Evolutionary conservation across 2,329 filamentous ascomycete genomes (phyloP).

Genomic region (Claviceps fusiformis): DNA sequence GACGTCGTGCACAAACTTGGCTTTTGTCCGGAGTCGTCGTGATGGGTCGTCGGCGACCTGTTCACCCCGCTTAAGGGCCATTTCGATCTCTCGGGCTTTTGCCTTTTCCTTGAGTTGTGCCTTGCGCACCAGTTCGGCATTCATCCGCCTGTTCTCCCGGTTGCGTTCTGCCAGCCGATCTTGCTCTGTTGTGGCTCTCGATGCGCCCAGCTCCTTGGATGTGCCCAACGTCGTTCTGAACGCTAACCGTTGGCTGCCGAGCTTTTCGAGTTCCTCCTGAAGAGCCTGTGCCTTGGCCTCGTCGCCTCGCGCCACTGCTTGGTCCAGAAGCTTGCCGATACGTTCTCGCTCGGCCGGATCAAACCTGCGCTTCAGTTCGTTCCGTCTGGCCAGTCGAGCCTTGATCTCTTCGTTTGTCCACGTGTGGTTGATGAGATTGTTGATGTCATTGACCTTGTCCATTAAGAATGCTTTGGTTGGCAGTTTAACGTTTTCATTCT

Average conservation of each 20-base stretch:
- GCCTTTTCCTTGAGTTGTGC: conserved; percentile 74
- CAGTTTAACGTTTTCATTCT: conserved; percentile 56
- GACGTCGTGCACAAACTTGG: conserved; percentile 54
- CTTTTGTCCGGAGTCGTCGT: conserved; percentile 50
- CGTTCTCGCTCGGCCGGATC: conserved; percentile 55
- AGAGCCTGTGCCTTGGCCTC: conserved; percentile 39
- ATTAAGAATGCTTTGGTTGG: conserved; percentile 59
- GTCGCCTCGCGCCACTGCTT: conserved; percentile 52
- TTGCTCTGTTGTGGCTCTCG: conserved; percentile 49
- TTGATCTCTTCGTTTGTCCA: conserved; percentile 78
- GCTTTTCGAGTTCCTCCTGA: conserved; percentile 46
- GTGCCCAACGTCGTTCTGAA: conserved; percentile 51
- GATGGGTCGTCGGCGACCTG: conserved; percentile 43
- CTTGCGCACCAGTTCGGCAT: conserved; percentile 80
- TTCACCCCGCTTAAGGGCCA: conserved; percentile 50
- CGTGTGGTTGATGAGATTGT: conserved; percentile 59
- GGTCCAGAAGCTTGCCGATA: conserved; percentile 49
- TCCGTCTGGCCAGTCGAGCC: conserved; percentile 60
- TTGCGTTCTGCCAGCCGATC: conserved; percentile 78
- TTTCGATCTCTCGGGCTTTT: conserved; percentile 44
- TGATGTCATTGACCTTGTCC: conserved; percentile 69
- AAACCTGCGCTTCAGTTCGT: conserved; percentile 51
- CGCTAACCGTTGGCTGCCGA: conserved; percentile 59
- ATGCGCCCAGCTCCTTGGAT: conserved; percentile 35
- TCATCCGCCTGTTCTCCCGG: conserved; percentile 66